phyloP scores from a whole-genome alignment of 352 stramenopile genomes.

The Phytophthora idaei region DNA sequence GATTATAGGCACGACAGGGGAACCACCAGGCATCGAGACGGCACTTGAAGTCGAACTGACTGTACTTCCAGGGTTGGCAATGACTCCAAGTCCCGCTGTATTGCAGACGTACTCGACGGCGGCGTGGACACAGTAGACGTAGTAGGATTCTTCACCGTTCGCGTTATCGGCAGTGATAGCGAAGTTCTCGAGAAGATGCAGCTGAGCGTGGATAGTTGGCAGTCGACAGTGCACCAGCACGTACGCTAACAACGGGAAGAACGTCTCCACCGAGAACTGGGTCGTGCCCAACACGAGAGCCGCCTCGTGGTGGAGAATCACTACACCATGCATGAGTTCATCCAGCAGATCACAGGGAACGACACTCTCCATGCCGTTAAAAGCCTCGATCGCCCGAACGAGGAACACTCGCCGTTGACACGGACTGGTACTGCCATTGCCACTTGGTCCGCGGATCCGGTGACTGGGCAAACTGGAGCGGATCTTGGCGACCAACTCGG shows the following conservation, averaged over 20 bases:
- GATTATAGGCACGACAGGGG: conserved; percentile 29
- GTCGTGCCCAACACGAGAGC: conserved; percentile 86
- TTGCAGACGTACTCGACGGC: conserved; percentile 89
- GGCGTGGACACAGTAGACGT: conserved; percentile 88
- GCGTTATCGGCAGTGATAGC: conserved; percentile 80
- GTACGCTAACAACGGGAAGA: conserved; percentile 86
- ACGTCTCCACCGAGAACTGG: conserved; percentile 87
- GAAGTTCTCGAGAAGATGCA: conserved; percentile 85
- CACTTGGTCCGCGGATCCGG: conserved; percentile 25
- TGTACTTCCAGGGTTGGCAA: conserved; percentile 2
- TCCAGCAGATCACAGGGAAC: conserved; percentile 87
- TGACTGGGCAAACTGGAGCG: conserved; percentile 54
- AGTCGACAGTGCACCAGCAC: conserved; percentile 78
- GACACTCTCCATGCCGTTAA: conserved; percentile 78
- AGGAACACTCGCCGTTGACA: conserved; percentile 54
- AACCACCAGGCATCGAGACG: conserved; percentile 25
- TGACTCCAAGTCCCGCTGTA: conserved; percentile 42
- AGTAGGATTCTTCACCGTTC: conserved; percentile 90
- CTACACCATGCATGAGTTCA: conserved; percentile 85
- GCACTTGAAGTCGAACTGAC: conserved; percentile 27
- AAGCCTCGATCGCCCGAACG: conserved; percentile 76
- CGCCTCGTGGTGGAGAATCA: conserved; percentile 86
- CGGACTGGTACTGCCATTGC: conserved; percentile 19
- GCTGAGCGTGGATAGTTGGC: conserved; percentile 75
- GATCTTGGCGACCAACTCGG: conserved; percentile 70